Percentiles rank a stretch among this genome's conserved stretches.
Evolutionary conservation across 2,329 filamentous ascomycete species (phyloP).

Genomic region (Zasmidium cellare): DNA sequence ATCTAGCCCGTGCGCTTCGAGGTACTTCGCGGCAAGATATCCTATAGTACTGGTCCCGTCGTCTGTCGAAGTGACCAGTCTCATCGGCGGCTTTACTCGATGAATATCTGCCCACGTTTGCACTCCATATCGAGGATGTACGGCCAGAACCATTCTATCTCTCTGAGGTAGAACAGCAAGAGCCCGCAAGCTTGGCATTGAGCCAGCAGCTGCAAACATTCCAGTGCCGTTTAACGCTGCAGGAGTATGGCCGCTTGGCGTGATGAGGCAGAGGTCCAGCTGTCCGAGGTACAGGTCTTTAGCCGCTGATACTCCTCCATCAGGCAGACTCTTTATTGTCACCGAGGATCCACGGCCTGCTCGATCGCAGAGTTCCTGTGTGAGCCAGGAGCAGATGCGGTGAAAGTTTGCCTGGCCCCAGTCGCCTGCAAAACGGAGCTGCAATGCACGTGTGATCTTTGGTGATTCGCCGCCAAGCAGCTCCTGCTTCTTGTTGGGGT

Average conservation of each 20-base stretch:
- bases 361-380: not conserved
- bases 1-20: not conserved
- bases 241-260: not conserved
- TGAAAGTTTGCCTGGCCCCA: not conserved
- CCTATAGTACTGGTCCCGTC: not conserved
- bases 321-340: not conserved
- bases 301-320: not conserved
- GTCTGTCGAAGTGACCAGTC: not conserved
- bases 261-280: not conserved
- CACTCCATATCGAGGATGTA: not conserved
- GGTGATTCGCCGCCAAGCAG: not conserved
- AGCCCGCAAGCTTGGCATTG: not conserved
- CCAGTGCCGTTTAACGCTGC: not conserved
- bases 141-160: not conserved
- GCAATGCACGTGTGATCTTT: not conserved
- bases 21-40: not conserved
- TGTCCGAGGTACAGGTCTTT: not conserved
- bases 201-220: not conserved
- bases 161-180: not conserved
- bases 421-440: not conserved
- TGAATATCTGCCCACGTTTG: not conserved
- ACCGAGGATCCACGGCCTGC: not conserved
- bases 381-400: not conserved
- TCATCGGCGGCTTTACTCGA: not conserved
- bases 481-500: not conserved